Percentiles rank a stretch among this genome's conserved stretches.
These are phyloP conservation scores for Melaleuca quinquenervia DNA, from an alignment of 345 rosid species.

Conservation along the genomic window DNA sequence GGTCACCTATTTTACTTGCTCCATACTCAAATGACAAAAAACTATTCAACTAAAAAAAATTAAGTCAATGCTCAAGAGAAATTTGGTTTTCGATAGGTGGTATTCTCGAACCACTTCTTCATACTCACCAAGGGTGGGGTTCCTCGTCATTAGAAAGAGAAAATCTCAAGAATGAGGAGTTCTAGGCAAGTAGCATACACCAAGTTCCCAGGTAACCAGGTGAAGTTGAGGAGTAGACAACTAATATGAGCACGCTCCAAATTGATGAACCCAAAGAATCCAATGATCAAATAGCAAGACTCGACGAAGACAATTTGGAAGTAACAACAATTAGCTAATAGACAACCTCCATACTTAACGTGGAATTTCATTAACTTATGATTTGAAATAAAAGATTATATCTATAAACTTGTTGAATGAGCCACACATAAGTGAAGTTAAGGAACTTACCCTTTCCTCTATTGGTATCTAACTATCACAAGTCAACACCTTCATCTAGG, in stretches of 20 bases:
- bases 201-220: background rate
- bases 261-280: background rate
- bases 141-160: background rate
- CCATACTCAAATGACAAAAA: background rate
- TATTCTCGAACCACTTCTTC: background rate
- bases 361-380: background rate
- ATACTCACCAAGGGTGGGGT: background rate
- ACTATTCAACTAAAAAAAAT: background rate
- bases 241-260: background rate
- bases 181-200: background rate
- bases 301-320: background rate
- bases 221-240: background rate
- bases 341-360: background rate
- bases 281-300: background rate
- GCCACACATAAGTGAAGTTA: background rate
- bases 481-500: conserved; percentile 92
- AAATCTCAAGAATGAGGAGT: no score
- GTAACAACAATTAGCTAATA: background rate
- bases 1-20: background rate
- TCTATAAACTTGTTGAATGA: background rate
- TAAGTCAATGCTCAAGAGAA: background rate
- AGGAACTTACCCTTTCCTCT: background rate
- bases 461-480: conserved; percentile 4
- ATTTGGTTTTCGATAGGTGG: background rate
- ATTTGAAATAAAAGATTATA: background rate